Evolutionary conservation across 2,329 filamentous ascomycete genomes (phyloP).

Genomic region (Corniculantispora saksenae): DNA sequence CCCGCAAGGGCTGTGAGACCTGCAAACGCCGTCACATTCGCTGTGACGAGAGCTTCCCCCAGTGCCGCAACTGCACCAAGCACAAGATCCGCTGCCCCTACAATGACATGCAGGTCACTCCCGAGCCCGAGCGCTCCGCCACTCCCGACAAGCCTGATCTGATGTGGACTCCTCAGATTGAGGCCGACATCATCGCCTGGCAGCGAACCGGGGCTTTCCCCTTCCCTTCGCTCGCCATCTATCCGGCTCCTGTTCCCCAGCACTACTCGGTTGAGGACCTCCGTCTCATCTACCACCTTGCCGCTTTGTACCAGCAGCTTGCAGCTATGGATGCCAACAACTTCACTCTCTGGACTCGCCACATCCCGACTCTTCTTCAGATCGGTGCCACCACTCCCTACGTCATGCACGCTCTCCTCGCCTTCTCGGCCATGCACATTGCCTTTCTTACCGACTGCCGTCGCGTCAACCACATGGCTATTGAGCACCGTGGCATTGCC

Average conservation of each 20-base stretch:
- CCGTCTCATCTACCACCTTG: conserved; percentile 87
- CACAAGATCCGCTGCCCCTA: conserved; percentile 98
- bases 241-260: conserved; percentile 71
- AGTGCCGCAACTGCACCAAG: conserved; percentile 98
- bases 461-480: conserved; percentile 83
- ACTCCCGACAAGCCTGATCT: conserved; percentile 67
- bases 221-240: conserved; percentile 78
- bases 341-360: conserved; percentile 89
- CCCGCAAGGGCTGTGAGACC: conserved; percentile 95
- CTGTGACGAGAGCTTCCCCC: conserved; percentile 95
- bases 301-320: conserved; percentile 81
- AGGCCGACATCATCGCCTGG: conserved; percentile 80
- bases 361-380: conserved; percentile 77
- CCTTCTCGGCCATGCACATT: conserved; percentile 92
- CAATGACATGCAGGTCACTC: conserved; percentile 76
- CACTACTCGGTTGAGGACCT: conserved; percentile 76
- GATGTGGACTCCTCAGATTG: conserved; percentile 84
- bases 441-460: conserved; percentile 85
- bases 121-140: conserved; percentile 61
- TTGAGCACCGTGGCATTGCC: conserved; percentile 83
- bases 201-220: conserved; percentile 81
- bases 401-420: conserved; percentile 91
- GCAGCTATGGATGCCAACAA: conserved; percentile 74
- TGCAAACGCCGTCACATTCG: conserved; percentile 97
- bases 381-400: conserved; percentile 81